Percentiles rank a stretch among this genome's conserved stretches.
Evolutionary conservation across 2,329 filamentous ascomycete genomes (phyloP).

Genomic region (Colletotrichum higginsianum): DNA sequence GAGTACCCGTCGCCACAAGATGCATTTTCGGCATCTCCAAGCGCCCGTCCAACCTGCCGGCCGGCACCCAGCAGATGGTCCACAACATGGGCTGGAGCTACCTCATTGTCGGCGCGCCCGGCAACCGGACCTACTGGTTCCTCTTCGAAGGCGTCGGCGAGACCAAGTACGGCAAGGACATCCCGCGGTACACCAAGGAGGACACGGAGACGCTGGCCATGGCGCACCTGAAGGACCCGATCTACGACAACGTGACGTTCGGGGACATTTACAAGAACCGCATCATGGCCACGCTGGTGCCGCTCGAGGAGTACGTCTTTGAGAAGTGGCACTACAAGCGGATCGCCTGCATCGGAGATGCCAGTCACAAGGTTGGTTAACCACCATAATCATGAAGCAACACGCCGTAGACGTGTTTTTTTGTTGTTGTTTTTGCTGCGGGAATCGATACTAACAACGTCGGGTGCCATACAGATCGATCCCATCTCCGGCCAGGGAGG

Average conservation of each 20-base stretch:
- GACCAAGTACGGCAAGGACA: conserved; percentile 48
- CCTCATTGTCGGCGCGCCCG: conserved; percentile 51
- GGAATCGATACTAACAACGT: too few relatives aligned
- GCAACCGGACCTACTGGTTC: conserved; percentile 55
- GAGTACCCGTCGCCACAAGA: conserved; percentile 30
- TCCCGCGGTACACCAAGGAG: conserved; percentile 52
- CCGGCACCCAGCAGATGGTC: conserved; percentile 6
- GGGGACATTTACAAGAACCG: conserved; percentile 50
- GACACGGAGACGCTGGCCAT: conserved; percentile 49
- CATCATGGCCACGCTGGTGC: conserved; percentile 48
- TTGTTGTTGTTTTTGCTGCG: too few relatives aligned
- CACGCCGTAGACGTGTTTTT: too few relatives aligned
- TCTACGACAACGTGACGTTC: conserved; percentile 49
- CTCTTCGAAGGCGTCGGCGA: conserved; percentile 50
- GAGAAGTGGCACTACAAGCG: conserved; percentile 56
- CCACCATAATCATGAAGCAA: background rate
- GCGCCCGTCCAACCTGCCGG: conserved; percentile 10
- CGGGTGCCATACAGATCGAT: conserved; percentile 39
- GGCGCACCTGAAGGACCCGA: conserved; percentile 42
- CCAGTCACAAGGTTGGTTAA: conserved; percentile 56
- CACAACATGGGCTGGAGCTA: conserved; percentile 45
- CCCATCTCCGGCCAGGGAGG: conserved; percentile 47
- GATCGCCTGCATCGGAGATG: conserved; percentile 57
- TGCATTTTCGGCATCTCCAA: conserved; percentile 58
- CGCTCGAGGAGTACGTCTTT: conserved; percentile 52